Conservation (phyloP, 2,329 filamentous ascomycete species). For the Cercospora zeae-maydis region DNA sequence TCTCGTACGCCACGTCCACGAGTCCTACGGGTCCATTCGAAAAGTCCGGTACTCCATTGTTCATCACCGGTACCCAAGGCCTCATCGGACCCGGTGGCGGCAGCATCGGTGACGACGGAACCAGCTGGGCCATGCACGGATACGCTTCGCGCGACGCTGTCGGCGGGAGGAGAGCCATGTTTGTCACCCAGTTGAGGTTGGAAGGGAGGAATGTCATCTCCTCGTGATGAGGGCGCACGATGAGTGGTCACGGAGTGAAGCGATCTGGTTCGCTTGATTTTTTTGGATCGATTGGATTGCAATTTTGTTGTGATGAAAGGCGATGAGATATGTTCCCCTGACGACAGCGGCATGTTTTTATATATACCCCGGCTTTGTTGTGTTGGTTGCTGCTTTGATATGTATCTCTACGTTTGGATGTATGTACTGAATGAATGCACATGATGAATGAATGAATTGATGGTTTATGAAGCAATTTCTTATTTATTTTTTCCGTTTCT, state of each 20-base stretch:
- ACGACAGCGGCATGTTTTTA: no score
- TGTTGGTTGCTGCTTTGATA: no score
- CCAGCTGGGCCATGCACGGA: constrained; percentile 16
- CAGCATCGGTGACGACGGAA: constrained; percentile 16
- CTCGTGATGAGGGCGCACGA: neutral
- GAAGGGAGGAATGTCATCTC: constrained; percentile 6
- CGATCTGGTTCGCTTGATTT: no score
- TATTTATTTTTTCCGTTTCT: no score
- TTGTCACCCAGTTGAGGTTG: constrained; percentile 12
- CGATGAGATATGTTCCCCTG: no score
- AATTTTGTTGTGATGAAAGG: no score
- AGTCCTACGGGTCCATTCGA: constrained; percentile 17
- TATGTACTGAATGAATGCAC: no score
- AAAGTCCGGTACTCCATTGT: constrained; percentile 13
- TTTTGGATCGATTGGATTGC: neutral
- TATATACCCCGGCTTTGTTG: no score
- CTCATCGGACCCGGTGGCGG: constrained; percentile 21
- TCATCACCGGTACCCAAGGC: constrained; percentile 29
- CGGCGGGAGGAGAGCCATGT: constrained; percentile 14
- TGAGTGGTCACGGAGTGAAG: no score
- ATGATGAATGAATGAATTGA: no score
- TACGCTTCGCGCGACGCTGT: constrained; percentile 13
- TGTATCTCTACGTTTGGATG: no score
- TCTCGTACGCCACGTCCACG: constrained; percentile 12
- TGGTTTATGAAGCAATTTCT: no score